A percentile compares a stretch with the other conserved stretches of the same genome.
Conservation (phyloP, 140 eudicot genomes). For the Stevia rebaudiana region DNA sequence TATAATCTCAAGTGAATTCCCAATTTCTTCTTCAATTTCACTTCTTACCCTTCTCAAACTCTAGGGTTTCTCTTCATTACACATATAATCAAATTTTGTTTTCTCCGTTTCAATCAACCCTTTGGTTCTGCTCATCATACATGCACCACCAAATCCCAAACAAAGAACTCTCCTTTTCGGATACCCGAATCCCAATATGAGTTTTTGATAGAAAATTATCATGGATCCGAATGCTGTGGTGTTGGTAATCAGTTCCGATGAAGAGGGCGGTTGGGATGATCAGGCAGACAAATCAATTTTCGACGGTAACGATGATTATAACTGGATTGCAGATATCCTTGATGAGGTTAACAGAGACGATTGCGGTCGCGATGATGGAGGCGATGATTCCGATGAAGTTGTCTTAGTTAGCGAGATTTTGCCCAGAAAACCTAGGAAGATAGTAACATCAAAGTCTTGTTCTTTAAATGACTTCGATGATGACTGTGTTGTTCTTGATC, state of each 20-base stretch:
- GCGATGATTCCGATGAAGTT: conserved; percentile 64
- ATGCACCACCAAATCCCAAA: conserved; percentile 8
- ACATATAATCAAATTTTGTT: background rate
- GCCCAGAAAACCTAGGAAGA: conserved; percentile 32
- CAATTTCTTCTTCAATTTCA: conserved; percentile 19
- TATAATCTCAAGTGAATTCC: conserved; percentile 15
- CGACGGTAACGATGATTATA: conserved; percentile 34
- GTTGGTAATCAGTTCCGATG: conserved; percentile 67
- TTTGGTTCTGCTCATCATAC: conserved; percentile 11
- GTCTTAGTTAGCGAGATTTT: conserved; percentile 52
- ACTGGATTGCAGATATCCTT: conserved; percentile 34
- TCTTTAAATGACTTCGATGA: conserved; percentile 14
- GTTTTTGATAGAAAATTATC: background rate
- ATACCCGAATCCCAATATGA: conserved; percentile 5
- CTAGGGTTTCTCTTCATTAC: conserved; percentile 28
- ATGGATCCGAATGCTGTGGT: conserved; percentile 43
- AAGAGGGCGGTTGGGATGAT: conserved; percentile 35
- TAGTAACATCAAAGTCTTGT: conserved; percentile 17
- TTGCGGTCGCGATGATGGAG: conserved; percentile 24
- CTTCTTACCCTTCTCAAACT: conserved; percentile 1
- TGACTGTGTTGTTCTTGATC: conserved; percentile 75
- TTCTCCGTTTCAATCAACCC: background rate
- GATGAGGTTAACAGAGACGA: conserved; percentile 31
- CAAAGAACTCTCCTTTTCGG: background rate
- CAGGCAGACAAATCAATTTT: conserved; percentile 2